Evolutionary conservation across 1,284 basidiomycete genomes (phyloP).

Genomic region (Puccinia triticina): DNA sequence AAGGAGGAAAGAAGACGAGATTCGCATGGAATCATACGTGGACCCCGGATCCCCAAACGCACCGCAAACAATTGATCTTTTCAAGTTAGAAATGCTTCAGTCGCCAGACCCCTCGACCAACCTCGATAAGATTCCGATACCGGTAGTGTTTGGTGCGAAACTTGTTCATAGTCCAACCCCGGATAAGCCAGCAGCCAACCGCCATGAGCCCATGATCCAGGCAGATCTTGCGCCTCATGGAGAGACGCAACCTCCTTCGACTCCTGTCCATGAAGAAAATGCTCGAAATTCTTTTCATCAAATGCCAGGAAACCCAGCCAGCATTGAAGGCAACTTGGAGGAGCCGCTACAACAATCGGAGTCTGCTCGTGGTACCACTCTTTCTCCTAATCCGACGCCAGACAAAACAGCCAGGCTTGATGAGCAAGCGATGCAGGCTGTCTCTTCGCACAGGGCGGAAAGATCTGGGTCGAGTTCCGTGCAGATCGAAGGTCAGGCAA

Average conservation of each 20-base stretch:
- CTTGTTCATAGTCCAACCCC: too few species aligned
- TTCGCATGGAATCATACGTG: not conserved
- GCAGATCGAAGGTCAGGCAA: not conserved
- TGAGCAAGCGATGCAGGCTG: not conserved
- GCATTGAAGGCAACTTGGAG: too few species aligned
- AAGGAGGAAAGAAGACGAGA: not conserved
- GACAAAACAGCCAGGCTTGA: not conserved
- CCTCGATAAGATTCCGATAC: too few species aligned
- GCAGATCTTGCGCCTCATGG: too few species aligned
- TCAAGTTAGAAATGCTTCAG: not conserved
- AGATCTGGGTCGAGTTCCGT: not conserved
- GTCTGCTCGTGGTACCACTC: not conserved
- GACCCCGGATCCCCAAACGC: not conserved
- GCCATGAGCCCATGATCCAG: too few species aligned
- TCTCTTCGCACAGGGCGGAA: not conserved
- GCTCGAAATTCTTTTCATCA: too few species aligned
- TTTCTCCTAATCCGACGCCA: not conserved
- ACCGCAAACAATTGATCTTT: not conserved
- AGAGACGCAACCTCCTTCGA: too few species aligned
- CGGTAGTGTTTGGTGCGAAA: too few species aligned
- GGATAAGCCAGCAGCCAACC: too few species aligned
- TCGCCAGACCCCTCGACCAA: not conserved
- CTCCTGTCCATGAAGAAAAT: too few species aligned
- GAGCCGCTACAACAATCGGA: not conserved
- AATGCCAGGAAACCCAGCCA: not conserved